Evolutionary conservation across 2,329 filamentous ascomycete genomes (phyloP), one percentile per base, ranked within the genome.

Genomic region (Ophiostoma novo-ulmi): DNA sequence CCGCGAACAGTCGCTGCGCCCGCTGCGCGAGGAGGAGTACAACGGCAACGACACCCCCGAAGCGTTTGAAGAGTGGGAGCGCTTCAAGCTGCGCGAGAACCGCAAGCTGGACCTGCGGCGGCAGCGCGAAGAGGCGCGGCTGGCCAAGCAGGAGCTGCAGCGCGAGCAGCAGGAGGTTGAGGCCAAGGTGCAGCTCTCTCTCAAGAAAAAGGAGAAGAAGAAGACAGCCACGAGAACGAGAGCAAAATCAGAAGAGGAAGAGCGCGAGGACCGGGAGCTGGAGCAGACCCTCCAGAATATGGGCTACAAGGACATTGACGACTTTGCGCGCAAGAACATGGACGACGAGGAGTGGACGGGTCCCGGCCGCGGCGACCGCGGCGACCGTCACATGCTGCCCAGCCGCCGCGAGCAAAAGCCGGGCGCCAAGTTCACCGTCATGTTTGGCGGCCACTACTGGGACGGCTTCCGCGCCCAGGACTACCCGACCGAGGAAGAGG

Each of bases 391-490:
- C 17, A 65, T 65, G 63, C 63, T 39, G 63, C 36, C 63, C 20
- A 65, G n/a, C 63, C 48, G 66, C 69, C 75, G 70, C 77, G 78
- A 48, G 39, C 20, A 67, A 11, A 41, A 41, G 31, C 31, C 41
- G 0, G 93, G 92, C 35, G 97, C 93, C 17, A 97, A 97, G 79
- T 80, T 98, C 69, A 97, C 94, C 20, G 91, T 98, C 75, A 97
- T 99, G 88, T 83, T 99, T 71, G 95, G 95, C 72, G 95, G 95
- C 1, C 93, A 97, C 80, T 93, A 92, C 86, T 98, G 92, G 92
- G 85, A 93, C 78, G 85, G 82, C 71, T 75, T 74, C 65, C 76
- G 73, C 1, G 69, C 75, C 0, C 69, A 71, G 11, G 80, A 82
- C 55, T 87, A 87, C 71, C 93, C 93, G 0, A 81, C 85, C 68